Evolutionary conservation across 345 rosid genomes (phyloP).

Genomic region (Lenwebbia sp.): DNA sequence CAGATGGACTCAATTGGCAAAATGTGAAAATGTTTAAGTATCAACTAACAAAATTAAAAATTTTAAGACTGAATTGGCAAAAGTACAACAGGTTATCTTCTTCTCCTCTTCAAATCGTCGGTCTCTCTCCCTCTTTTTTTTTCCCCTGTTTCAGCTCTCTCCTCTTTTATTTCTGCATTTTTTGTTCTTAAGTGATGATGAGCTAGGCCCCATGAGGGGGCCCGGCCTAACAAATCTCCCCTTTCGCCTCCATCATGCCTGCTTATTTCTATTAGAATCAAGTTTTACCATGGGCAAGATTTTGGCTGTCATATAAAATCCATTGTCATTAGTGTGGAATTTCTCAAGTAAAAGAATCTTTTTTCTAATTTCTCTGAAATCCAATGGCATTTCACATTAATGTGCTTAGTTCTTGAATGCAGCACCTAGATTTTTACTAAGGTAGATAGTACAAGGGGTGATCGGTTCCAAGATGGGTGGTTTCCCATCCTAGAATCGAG

Average conservation of each 20-base stretch:
- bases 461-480: too few relatives aligned
- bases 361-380: background rate
- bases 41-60: too few relatives aligned
- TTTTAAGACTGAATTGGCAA: too few relatives aligned
- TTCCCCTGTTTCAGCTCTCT: background rate
- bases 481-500: too few relatives aligned
- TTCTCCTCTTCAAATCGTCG: background rate
- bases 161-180: background rate
- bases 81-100: background rate
- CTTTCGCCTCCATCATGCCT: background rate
- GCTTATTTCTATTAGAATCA: background rate
- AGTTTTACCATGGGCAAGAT: background rate
- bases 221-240: background rate
- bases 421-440: background rate
- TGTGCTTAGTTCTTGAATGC: background rate
- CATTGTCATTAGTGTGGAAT: background rate
- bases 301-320: background rate
- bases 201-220: background rate
- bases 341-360: background rate
- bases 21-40: too few relatives aligned
- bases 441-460: background rate
- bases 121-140: background rate
- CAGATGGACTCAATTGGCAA: too few relatives aligned
- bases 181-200: background rate
- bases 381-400: background rate